phyloP scores from a whole-genome alignment of 306 rosid genomes.

The Cyamopsis tetragonoloba region DNA sequence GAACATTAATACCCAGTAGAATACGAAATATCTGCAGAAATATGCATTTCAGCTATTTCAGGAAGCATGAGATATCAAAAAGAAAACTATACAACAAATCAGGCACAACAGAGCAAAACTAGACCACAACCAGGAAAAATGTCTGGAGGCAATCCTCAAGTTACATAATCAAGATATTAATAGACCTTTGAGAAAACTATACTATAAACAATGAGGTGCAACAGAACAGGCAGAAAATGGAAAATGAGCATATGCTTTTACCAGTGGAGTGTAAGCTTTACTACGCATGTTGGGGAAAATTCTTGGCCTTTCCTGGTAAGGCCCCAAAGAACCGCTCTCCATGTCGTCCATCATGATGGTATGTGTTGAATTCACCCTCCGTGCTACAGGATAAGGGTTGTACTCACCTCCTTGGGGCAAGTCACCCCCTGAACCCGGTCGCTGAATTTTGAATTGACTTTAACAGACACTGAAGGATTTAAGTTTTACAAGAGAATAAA shows the following conservation, averaged over 20 bases:
- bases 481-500: not conserved
- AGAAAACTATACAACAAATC: not conserved
- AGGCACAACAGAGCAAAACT: not conserved
- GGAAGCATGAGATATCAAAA: not conserved
- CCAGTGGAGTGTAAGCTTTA: constrained; percentile 83
- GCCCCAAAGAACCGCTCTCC: constrained; percentile 64
- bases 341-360: constrained; percentile 59
- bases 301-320: constrained; percentile 75
- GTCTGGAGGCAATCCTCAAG: not conserved
- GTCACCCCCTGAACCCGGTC: constrained; percentile 94
- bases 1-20: constrained; percentile 65
- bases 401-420: constrained; percentile 93
- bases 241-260: constrained; percentile 13
- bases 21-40: constrained; percentile 78
- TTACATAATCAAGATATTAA: not conserved
- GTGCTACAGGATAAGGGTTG: constrained; percentile 60
- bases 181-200: not conserved
- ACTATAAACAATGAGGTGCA: not conserved
- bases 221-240: not conserved
- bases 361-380: constrained; percentile 70
- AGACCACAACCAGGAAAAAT: not conserved
- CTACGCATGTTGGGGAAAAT: constrained; percentile 89
- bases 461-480: constrained; percentile 15
- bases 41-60: not conserved
- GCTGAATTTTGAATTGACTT: constrained; percentile 73